Evolutionary conservation across 768 basidiomycete species (phyloP).

Genomic region (Psilocybe azurescens): DNA sequence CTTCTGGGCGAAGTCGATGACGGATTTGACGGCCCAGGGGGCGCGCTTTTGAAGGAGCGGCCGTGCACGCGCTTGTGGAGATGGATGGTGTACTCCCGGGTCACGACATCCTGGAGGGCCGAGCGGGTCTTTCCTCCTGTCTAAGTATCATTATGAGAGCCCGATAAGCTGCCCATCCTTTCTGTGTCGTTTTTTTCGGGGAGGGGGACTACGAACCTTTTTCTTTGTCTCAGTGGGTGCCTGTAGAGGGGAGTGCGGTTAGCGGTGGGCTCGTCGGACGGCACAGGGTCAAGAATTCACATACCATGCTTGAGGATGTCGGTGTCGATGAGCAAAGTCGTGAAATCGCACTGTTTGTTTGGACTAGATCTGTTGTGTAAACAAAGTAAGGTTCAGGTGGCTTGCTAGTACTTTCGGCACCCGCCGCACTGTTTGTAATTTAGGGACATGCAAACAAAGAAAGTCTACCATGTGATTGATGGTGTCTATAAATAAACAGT

Average conservation of each 20-base stretch:
- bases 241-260: conserved; percentile 32
- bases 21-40: conserved; percentile 94
- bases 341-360: conserved; percentile 36
- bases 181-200: background rate
- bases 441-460: conserved; percentile 8
- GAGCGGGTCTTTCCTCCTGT: conserved; percentile 90
- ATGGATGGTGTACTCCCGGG: conserved; percentile 98
- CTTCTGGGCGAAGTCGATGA: conserved; percentile 90
- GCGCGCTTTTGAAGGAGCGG: conserved; percentile 97
- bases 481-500: conserved; percentile 9
- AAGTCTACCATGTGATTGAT: conserved; percentile 2
- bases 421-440: conserved; percentile 28
- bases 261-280: conserved; percentile 1
- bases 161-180: background rate
- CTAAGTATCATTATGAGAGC: conserved; percentile 31
- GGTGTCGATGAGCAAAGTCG: conserved; percentile 56
- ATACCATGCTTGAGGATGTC: conserved; percentile 75
- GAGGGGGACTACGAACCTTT: conserved; percentile 48
- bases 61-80: conserved; percentile 94
- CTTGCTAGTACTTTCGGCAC: conserved; percentile 44
- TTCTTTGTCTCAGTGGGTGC: conserved; percentile 57
- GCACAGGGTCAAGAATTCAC: conserved; percentile 28
- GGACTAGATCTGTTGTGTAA: conserved; percentile 47
- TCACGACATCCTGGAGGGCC: conserved; percentile 97
- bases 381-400: conserved; percentile 63